Base-by-base conservation (phyloP, 2,329 filamentous ascomycete genomes). In the Xylaria hypoxylon region DNA sequence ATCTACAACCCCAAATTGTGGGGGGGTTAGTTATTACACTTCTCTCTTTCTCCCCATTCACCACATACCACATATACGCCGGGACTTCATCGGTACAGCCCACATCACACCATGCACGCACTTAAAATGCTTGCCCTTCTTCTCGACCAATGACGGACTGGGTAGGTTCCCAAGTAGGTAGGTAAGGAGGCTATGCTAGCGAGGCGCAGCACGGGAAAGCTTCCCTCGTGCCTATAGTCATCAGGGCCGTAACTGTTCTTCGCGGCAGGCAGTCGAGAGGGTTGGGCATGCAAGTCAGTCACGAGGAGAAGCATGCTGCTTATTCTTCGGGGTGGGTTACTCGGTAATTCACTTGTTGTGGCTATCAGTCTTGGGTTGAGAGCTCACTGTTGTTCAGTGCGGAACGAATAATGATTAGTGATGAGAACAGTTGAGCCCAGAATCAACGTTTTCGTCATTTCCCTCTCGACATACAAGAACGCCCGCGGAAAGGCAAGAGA, bases 401-500 rank as follows among this genome's bases (percentile, higher is more conserved):
- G 8, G 19, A 31, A 44, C 19, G 45, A 5, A 19, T 19, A 40
- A 17, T 15, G 3, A 6, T 44, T 52, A 53, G 13, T n/a, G 44
- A 48, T 42, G 26, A 28, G 51, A 55, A 67, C 24, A 7, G 48
- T 22, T 24, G 40, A 55, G 38, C 33, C 48, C 19, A 53, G 52
- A 68, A 64, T 35, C 56, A 50, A 47, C 48, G 19, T 42, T 68
- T 61, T 38, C 35, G 51, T 59, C 60, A 64, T 70, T 70, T 47
- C 65, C 65, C 60, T 62, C 61, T 62, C 58, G 61, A 67, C 67
- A 68, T 68, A 70, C 64, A 69, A 59, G 35, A 67, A 65, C 52
- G 69, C 64, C 67, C 38, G 56, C 45, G 38, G 53, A 3, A 62
- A 67, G 58, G 58, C 51, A 59, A 51, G 44, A 31, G 24, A 65